Conservation (phyloP, 164 flowering plant species). For the Vitis vinifera region DNA sequence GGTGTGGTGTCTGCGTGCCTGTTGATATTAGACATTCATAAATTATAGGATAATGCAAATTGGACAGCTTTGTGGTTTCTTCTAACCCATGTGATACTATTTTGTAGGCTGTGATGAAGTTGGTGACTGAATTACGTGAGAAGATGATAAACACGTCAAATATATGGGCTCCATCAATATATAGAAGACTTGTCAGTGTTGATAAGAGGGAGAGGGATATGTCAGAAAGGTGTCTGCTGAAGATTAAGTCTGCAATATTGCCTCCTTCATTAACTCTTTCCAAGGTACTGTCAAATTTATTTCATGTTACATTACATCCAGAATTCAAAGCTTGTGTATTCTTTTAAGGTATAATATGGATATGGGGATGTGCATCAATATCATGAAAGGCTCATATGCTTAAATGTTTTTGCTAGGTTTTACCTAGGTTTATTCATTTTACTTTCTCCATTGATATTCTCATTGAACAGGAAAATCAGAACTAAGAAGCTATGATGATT, state of each 20-base stretch:
- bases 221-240: conserved; percentile 67
- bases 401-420: no score
- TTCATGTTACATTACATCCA: neutral
- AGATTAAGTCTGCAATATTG: conserved; percentile 42
- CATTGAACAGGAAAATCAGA: no score
- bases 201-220: conserved; percentile 76
- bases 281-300: conserved; percentile 33
- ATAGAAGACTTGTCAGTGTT: conserved; percentile 71
- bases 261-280: conserved; percentile 61
- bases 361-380: neutral
- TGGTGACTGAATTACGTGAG: conserved; percentile 47
- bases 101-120: conserved; percentile 58
- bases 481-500: no score
- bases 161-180: conserved; percentile 77
- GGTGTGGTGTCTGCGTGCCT: no score
- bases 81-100: conserved; percentile 5
- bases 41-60: neutral
- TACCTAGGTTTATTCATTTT: no score
- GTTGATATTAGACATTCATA: neutral
- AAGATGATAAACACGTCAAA: conserved; percentile 58
- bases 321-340: no score
- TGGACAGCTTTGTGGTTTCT: neutral
- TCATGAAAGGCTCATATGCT: neutral
- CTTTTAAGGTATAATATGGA: neutral
- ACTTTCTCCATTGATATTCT: no score